phyloP scores from a whole-genome alignment of 177 flowering plant species.

The Vitis hybrid region DNA sequence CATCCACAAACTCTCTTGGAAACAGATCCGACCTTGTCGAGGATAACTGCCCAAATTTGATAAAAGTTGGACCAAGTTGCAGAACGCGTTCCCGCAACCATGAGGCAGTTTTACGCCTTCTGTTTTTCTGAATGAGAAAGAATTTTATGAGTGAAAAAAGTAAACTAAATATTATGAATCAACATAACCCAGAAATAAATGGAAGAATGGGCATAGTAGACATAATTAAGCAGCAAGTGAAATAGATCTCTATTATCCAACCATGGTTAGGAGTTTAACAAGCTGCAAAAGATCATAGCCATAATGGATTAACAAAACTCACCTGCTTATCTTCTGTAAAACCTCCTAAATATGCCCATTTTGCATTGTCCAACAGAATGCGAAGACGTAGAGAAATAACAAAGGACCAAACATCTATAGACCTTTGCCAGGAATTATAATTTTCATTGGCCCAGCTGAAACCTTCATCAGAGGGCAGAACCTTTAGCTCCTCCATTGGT shows the following conservation, averaged over 20 bases:
- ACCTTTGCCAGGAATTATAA: slow-evolving; percentile 69
- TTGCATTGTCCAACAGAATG: slow-evolving; percentile 72
- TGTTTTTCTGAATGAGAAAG: slow-evolving; percentile 47
- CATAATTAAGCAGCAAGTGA: not conserved
- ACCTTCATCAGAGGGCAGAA: slow-evolving; percentile 78
- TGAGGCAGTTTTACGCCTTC: slow-evolving; percentile 76
- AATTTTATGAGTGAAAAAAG: slow-evolving; percentile 2
- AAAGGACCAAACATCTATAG: slow-evolving; percentile 83
- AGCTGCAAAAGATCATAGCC: not conserved
- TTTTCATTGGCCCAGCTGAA: slow-evolving; percentile 94
- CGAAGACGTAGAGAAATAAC: slow-evolving; percentile 74
- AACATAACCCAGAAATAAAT: not conserved
- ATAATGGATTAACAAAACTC: slow-evolving; percentile 7
- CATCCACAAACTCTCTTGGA: slow-evolving; percentile 87
- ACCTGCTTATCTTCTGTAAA: slow-evolving; percentile 90
- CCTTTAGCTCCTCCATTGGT: slow-evolving; percentile 54
- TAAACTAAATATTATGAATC: not conserved
- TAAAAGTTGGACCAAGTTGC: slow-evolving; percentile 97
- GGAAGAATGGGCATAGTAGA: not conserved
- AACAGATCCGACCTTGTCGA: slow-evolving; percentile 95
- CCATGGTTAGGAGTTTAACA: too few relatives aligned
- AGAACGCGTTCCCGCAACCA: slow-evolving; percentile 86
- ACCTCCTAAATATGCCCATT: slow-evolving; percentile 88
- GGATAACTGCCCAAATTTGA: slow-evolving; percentile 87
- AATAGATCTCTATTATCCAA: not conserved